A percentile compares a stretch with the other conserved stretches of the same genome.
These are phyloP conservation scores for Globisporangium cylindrosporum DNA, from an alignment of 352 stramenopile genomes.

Conservation along the genomic window DNA sequence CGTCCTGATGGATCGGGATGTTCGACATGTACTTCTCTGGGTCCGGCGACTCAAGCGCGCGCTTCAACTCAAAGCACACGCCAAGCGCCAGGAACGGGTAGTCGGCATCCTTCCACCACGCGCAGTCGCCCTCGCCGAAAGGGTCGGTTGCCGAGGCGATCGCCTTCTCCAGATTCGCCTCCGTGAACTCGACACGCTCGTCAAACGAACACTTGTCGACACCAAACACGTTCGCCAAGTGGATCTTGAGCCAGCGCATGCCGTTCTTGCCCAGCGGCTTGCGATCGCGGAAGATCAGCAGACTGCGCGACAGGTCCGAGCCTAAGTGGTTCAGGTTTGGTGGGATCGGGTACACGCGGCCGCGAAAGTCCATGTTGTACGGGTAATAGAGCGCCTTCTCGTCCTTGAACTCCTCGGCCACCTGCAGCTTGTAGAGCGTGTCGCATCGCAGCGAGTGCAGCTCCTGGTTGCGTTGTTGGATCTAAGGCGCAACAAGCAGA, in stretches of 20 bases:
- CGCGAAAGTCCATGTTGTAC: slow-evolving; percentile 99
- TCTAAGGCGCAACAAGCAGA: not conserved
- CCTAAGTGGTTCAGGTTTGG: slow-evolving; percentile 99
- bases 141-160: slow-evolving; percentile 87
- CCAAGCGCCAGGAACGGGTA: slow-evolving; percentile 97
- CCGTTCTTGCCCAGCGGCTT: slow-evolving; percentile 94
- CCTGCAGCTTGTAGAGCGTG: slow-evolving; percentile 60
- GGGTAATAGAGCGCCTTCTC: slow-evolving; percentile 98
- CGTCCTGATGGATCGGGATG: slow-evolving; percentile 97
- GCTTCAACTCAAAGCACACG: slow-evolving; percentile 95
- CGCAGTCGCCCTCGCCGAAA: slow-evolving; percentile 66
- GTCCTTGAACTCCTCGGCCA: slow-evolving; percentile 95
- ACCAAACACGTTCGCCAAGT: slow-evolving; percentile 90
- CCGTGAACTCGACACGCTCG: slow-evolving; percentile 93
- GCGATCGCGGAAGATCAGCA: slow-evolving; percentile 94
- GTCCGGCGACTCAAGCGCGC: slow-evolving; percentile 88
- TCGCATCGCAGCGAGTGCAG: not conserved
- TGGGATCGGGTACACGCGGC: slow-evolving; percentile 97
- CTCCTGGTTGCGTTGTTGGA: not conserved
- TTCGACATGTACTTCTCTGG: slow-evolving; percentile 94
- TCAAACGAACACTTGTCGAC: slow-evolving; percentile 83
- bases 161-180: slow-evolving; percentile 95
- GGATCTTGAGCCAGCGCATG: slow-evolving; percentile 98
- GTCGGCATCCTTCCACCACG: slow-evolving; percentile 97
- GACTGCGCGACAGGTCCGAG: slow-evolving; percentile 96